These are phyloP conservation scores for Claviceps paspali DNA, from an alignment of 2,329 filamentous ascomycete species.

Conservation along the genomic window DNA sequence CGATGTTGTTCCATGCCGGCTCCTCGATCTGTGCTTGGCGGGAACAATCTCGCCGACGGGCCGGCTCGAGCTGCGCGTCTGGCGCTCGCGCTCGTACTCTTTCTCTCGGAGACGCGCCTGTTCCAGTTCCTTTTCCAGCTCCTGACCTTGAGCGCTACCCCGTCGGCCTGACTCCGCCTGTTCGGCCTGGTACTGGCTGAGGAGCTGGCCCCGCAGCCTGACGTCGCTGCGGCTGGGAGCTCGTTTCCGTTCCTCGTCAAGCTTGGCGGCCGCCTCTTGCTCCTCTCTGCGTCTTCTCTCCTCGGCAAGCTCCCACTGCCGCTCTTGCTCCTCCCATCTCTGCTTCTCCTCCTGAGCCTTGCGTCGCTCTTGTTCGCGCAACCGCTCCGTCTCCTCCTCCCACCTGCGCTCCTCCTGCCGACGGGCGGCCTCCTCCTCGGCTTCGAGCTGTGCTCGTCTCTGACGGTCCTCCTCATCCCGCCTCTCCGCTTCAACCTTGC, in stretches of 20 bases:
- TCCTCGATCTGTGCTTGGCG: slow-evolving; percentile 11
- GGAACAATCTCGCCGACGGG: slow-evolving; percentile 6
- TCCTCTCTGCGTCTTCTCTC: slow-evolving; percentile 58
- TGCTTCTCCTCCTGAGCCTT: slow-evolving; percentile 52
- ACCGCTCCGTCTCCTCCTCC: slow-evolving; percentile 47
- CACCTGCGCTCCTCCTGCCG: slow-evolving; percentile 50
- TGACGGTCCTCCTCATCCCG: slow-evolving; percentile 38
- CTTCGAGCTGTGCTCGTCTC: slow-evolving; percentile 30
- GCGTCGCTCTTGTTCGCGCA: slow-evolving; percentile 43
- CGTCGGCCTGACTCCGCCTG: slow-evolving; percentile 22
- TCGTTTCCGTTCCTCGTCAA: slow-evolving; percentile 51
- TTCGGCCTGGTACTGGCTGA: slow-evolving; percentile 74
- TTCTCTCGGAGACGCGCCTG: slow-evolving; percentile 45
- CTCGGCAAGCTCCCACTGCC: slow-evolving; percentile 63
- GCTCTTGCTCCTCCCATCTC: slow-evolving; percentile 65
- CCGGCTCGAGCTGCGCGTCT: slow-evolving; percentile 24
- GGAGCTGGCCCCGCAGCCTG: slow-evolving; percentile 64
- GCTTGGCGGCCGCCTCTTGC: slow-evolving; percentile 49
- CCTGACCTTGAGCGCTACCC: slow-evolving; percentile 41
- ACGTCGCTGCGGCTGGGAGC: slow-evolving; percentile 48
- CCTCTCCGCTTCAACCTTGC: slow-evolving; percentile 45
- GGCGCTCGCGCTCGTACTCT: slow-evolving; percentile 44
- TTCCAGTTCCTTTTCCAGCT: slow-evolving; percentile 62
- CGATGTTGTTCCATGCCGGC: slow-evolving; percentile 8
- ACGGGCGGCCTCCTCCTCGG: slow-evolving; percentile 46